Evolutionary conservation across 352 stramenopile genomes (phyloP).

Genomic region (Pythium aquatile): DNA sequence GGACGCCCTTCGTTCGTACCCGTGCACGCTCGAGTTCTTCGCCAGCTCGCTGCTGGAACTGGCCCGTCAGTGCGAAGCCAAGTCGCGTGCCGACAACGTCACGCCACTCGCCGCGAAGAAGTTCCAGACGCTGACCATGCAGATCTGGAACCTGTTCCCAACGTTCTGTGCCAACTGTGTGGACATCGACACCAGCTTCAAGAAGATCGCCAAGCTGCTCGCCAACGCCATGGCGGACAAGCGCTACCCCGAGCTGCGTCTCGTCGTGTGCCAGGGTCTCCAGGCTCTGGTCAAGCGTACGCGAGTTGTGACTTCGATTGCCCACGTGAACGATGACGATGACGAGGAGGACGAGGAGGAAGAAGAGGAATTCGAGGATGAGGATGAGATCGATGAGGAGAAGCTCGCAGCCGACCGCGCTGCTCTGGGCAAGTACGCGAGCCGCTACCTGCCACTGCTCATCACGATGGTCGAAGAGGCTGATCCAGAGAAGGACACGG

Average conservation of each 20-base stretch:
- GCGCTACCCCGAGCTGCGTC: constrained; percentile 79
- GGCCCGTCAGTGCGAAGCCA: constrained; percentile 68
- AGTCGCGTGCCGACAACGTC: constrained; percentile 57
- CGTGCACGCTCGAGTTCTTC: constrained; percentile 76
- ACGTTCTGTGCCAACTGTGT: constrained; percentile 69
- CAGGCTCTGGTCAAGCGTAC: constrained; percentile 78
- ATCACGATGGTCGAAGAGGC: constrained; percentile 84
- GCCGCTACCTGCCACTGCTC: constrained; percentile 82
- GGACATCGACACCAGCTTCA: constrained; percentile 80
- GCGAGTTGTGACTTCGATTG: constrained; percentile 39
- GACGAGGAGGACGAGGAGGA: constrained; percentile 43
- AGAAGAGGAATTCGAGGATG: constrained; percentile 40
- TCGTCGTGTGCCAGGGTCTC: constrained; percentile 84
- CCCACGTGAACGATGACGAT: constrained; percentile 41
- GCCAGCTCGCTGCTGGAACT: constrained; percentile 62
- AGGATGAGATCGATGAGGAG: constrained; percentile 68
- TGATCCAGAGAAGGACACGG: constrained; percentile 71
- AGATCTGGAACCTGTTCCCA: constrained; percentile 82
- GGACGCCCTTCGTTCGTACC: constrained; percentile 50
- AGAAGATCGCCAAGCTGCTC: constrained; percentile 84
- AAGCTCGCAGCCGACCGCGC: constrained; percentile 73
- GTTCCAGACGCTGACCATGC: constrained; percentile 72
- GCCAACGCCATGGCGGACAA: constrained; percentile 87
- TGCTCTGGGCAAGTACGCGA: constrained; percentile 74
- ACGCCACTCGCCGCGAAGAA: constrained; percentile 75